Evolutionary conservation across 1,139 yeast species (phyloP), one percentile per base, ranked within the genome.

Genomic region (Kodamaea derodonti): DNA sequence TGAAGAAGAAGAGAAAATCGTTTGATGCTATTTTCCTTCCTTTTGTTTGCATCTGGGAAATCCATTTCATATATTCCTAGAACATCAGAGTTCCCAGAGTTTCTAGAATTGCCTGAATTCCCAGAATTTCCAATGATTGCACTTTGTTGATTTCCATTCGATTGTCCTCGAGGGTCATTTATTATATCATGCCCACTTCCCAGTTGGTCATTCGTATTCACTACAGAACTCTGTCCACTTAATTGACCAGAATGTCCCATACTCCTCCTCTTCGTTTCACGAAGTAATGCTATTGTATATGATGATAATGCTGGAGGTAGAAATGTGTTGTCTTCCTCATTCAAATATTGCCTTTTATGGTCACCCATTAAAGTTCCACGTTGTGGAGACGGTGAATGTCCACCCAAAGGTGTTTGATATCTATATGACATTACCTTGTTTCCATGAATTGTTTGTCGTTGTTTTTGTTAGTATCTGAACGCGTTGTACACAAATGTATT

Each of bases 291-390:
- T 34, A 66, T 56, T 45, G 69, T 56, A 41, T 79, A 80, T 10
- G 81, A 72, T 49, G 85, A 79, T 43, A 81, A 62, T 11, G 78
- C 78, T 2, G 87, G 87, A 0, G 86, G 85, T 38, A 74, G 64
- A 40, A 74, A 71, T 16, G 77, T 71, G 39, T 64, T 71, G 44
- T 77, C 84, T 26, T 77, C 81, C 17, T 71, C 77, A 34, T 51
- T 40, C 30, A 17, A 25, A 46, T 28, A 43, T 26, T 48, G 60
- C 35, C 51, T 43, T 33, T 49, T 49, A 22, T 27, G 22, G 12
- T 4, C 22, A 9, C 22, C 9, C 22, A 18, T 18, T 7, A 18
- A 18, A 7, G 12, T 7, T 6, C 26, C 26, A 7, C 14, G 26
- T 8, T 12, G 15, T 14, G 24, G 12, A 12, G 16, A 18, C 14